Conservation (phyloP, 345 rosid genomes). For the Brassica incana region DNA sequence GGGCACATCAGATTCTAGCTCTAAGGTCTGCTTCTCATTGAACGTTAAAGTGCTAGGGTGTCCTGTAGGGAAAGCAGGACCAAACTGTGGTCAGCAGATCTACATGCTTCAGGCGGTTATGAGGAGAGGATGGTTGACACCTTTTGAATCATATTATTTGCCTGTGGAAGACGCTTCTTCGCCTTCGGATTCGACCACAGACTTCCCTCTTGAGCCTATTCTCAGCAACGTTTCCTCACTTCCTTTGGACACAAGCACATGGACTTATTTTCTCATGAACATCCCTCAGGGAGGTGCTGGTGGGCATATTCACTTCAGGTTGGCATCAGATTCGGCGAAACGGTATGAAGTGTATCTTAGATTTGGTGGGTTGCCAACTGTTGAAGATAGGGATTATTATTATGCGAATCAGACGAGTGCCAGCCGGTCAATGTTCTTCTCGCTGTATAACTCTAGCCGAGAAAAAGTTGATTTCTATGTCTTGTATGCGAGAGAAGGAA, state of each 20-base stretch:
- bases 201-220: slow-evolving; percentile 71
- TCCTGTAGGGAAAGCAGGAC: slow-evolving; percentile 81
- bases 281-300: slow-evolving; percentile 91
- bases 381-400: slow-evolving; percentile 73
- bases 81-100: slow-evolving; percentile 61
- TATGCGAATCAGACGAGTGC: slow-evolving; percentile 62
- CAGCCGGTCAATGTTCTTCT: slow-evolving; percentile 67
- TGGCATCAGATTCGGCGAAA: slow-evolving; percentile 54
- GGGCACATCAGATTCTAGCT: slow-evolving; percentile 24
- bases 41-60: slow-evolving; percentile 61
- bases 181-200: slow-evolving; percentile 52
- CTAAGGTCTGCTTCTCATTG: slow-evolving; percentile 70
- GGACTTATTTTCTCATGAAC: slow-evolving; percentile 81
- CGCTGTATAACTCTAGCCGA: slow-evolving; percentile 63
- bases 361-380: slow-evolving; percentile 74
- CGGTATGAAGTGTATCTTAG: slow-evolving; percentile 75
- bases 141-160: slow-evolving; percentile 78
- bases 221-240: slow-evolving; percentile 59
- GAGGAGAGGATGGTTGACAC: slow-evolving; percentile 55
- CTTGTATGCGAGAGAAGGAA: slow-evolving; percentile 85
- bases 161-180: slow-evolving; percentile 55
- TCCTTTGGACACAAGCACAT: slow-evolving; percentile 45
- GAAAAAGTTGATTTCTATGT: slow-evolving; percentile 84
- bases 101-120: slow-evolving; percentile 78
- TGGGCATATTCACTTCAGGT: slow-evolving; percentile 74